phyloP scores from a whole-genome alignment of 345 rosid species.

The Ricinus communis region DNA sequence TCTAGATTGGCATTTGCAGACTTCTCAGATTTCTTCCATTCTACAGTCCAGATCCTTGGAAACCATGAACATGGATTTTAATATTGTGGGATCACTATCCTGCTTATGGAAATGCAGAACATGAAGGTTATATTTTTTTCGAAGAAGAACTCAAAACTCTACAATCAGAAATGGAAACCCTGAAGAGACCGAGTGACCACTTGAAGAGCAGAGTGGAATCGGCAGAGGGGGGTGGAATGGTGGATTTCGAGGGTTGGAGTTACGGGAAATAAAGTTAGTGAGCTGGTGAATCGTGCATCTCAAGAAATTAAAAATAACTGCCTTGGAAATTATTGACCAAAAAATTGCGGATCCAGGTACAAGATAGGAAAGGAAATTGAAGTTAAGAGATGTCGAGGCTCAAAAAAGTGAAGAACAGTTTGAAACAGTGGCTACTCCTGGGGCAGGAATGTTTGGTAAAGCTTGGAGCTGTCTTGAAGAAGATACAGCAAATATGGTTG shows the following conservation, averaged over 20 bases:
- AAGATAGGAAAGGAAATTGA: slow-evolving; percentile 24
- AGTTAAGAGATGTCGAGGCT: background rate
- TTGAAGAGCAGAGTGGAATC: background rate
- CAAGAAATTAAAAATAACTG: slow-evolving; percentile 21
- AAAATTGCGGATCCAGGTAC: slow-evolving; percentile 21
- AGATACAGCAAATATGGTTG: background rate
- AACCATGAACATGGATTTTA: background rate
- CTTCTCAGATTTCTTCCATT: too few relatives aligned
- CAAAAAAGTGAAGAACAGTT: background rate
- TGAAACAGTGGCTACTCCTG: background rate
- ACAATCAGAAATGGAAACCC: background rate
- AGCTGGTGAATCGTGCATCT: slow-evolving; percentile 5
- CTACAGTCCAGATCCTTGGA: background rate
- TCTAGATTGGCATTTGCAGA: too few relatives aligned
- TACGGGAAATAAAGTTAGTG: background rate
- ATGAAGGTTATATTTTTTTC: slow-evolving; percentile 4
- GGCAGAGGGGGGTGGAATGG: background rate
- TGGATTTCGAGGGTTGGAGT: background rate
- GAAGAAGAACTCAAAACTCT: background rate
- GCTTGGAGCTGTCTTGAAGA: background rate
- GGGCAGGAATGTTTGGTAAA: background rate
- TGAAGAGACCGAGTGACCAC: background rate
- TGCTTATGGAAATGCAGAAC: slow-evolving; percentile 6
- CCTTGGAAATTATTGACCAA: slow-evolving; percentile 13
- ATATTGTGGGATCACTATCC: background rate